Base-by-base conservation (phyloP, 2,329 filamentous ascomycete species). In the Xylaria sp. region DNA sequence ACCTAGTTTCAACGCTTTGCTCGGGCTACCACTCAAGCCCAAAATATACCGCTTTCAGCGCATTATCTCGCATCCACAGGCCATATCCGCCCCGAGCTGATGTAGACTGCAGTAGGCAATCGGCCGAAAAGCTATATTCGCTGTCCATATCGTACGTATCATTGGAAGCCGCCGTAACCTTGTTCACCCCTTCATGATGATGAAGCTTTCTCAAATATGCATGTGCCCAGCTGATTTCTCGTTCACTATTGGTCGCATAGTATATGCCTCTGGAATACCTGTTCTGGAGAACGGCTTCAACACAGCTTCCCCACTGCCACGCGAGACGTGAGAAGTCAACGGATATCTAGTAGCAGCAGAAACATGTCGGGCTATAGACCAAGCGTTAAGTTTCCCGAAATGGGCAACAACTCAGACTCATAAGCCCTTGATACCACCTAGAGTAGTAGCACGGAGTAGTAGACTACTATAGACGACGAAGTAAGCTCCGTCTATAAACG, bases 151-250 rank as follows among this genome's bases (percentile, higher is more conserved):
- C 62, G 58, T 61, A 41, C 10, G 59, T 60, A 63, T 56, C 63
- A 58, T 63, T 46, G 52, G 52, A 62, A 48, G 54, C 57, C 51
- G 62, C 58, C 58, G 49, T 62, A 62, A 20, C 58, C 39, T 36
- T 60, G 58, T 56, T 60, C 33, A 67, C 51, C 59, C 58, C 46
- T 62, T 58, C 25, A 48, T 15, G 61, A 67, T 70, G 68, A 68
- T 64, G 68, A 70, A 65, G 60, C 60, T 41, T 68, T 58, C 56
- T 51, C 57, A 54, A 65, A 62, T 55, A 49, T 67, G 61, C 64
- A 68, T 55, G 52, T 31, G 23, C 61, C 39, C 28, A 48, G 62
- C 67, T 56, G 18, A 15, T 62, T 41, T 54, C 46, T 46, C 6
- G 41, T 23, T 60, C 18, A 41, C 67, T 48, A 59, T 39, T 61